These are phyloP conservation scores for Kodamaea leandrae DNA, from an alignment of 805 yeast species.

Conservation along the genomic window DNA sequence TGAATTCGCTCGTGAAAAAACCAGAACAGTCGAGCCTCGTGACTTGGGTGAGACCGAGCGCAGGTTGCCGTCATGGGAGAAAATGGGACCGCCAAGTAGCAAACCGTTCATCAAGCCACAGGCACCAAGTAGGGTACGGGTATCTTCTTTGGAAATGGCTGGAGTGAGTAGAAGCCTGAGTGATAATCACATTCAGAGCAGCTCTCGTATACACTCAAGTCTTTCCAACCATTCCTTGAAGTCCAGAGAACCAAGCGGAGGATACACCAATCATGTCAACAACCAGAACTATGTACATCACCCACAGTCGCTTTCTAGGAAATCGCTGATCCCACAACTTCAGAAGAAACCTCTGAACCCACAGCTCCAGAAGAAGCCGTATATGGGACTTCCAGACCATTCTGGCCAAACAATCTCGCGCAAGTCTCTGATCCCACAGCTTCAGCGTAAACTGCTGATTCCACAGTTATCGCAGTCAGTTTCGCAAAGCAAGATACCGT, in stretches of 20 bases:
- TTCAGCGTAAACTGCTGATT: conserved; percentile 18
- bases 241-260: background rate
- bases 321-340: conserved; percentile 14
- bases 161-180: conserved; percentile 20
- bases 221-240: background rate
- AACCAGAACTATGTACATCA: conserved; percentile 1
- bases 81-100: conserved; percentile 1
- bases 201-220: background rate
- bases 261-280: background rate
- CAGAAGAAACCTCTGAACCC: conserved; percentile 11
- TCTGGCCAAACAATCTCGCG: background rate
- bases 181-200: background rate
- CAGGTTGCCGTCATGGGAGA: conserved; percentile 2
- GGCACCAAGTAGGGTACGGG: conserved; percentile 26
- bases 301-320: conserved; percentile 6
- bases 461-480: conserved; percentile 17
- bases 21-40: background rate
- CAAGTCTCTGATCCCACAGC: conserved; percentile 7
- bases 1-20: background rate
- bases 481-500: background rate
- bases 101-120: conserved; percentile 23
- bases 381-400: background rate
- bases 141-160: conserved; percentile 34
- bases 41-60: conserved; percentile 1
- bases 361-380: conserved; percentile 3